Evolutionary conservation across 2,329 filamentous ascomycete species (phyloP), one percentile per base, ranked within the genome.

Genomic region (Sporothrix brasiliensis): DNA sequence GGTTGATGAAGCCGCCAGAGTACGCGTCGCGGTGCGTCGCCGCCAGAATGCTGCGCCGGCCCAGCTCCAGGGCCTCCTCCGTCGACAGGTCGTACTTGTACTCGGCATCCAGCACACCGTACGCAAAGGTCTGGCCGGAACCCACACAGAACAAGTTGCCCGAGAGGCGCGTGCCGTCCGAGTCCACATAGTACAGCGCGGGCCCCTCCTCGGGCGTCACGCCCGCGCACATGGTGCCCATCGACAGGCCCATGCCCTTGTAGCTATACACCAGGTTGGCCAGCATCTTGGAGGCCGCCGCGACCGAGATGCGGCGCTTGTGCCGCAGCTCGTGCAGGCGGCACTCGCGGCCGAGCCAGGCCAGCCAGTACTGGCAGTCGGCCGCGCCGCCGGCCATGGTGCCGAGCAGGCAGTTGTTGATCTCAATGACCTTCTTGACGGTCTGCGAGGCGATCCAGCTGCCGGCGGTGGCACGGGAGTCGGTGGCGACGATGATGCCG

Each of bases 401-500:
- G 75, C 95, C 95, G 78, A 99, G 84, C 82, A 99, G 87, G 81
- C 91, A 91, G 82, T 87, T 92, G 85, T 97, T 97, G 86, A 97
- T 97, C 87, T 97, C 93, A 79, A 99, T 98, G 76, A 99, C 95
- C 87, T 99, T 99, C 89, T 99, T 99, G 79, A 99, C 95, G 69
- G 95, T 99, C 87, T 99, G 95, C 83, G 92, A 97, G 75, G 95
- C 95, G 82, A 99, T 99, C 95, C 95, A 99, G 88, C 95, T 96
- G 78, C 95, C 95, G 41, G 95, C 94, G 63, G 95, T 97, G 72
- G 95, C 95, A 83, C 95, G 90, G 72, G 95, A 99, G 84, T 99
- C 95, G 72, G 95, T 99, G 69, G 94, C 94, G 68, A 99, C 94
- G 79, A 99, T 96, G 83, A 99, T 98, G 79, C 95, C 95, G 77